Conservation (phyloP, 352 stramenopile genomes). For the Aphanomyces astaci region DNA sequence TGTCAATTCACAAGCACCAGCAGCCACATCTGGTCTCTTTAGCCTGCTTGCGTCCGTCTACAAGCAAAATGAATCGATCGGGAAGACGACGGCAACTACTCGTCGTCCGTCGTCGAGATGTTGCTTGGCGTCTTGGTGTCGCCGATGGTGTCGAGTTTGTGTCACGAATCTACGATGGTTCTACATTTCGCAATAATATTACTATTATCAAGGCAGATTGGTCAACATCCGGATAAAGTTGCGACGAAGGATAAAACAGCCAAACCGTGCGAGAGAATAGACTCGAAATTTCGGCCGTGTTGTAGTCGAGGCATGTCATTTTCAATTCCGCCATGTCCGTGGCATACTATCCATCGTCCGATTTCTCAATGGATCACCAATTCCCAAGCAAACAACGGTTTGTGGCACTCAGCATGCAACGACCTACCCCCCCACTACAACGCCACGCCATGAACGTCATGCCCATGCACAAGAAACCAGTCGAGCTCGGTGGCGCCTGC, state of each 20-base stretch:
- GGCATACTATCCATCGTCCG: background rate
- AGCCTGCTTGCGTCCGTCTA: too few species aligned
- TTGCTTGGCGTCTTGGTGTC: too few species aligned
- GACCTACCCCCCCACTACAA: background rate
- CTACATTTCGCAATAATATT: too few species aligned
- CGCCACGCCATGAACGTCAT: background rate
- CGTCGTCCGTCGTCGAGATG: too few species aligned
- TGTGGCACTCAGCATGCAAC: background rate
- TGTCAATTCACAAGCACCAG: too few species aligned
- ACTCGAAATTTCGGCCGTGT: background rate
- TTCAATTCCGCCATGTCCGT: slow-evolving; percentile 11
- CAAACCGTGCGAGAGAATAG: background rate
- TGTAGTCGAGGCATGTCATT: slow-evolving; percentile 12
- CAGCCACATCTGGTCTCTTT: too few species aligned
- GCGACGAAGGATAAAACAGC: background rate
- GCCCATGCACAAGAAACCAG: slow-evolving; percentile 1
- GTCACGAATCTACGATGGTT: too few species aligned
- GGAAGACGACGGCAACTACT: too few species aligned
- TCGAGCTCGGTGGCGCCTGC: background rate
- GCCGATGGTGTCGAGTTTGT: too few species aligned
- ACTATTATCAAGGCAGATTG: too few species aligned
- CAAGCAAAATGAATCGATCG: too few species aligned
- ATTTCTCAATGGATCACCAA: background rate
- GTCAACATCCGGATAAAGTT: background rate
- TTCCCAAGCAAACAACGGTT: background rate